These are phyloP conservation scores for Sphaerobolus stellatus DNA, from an alignment of 1,284 basidiomycete species.

Conservation along the genomic window DNA sequence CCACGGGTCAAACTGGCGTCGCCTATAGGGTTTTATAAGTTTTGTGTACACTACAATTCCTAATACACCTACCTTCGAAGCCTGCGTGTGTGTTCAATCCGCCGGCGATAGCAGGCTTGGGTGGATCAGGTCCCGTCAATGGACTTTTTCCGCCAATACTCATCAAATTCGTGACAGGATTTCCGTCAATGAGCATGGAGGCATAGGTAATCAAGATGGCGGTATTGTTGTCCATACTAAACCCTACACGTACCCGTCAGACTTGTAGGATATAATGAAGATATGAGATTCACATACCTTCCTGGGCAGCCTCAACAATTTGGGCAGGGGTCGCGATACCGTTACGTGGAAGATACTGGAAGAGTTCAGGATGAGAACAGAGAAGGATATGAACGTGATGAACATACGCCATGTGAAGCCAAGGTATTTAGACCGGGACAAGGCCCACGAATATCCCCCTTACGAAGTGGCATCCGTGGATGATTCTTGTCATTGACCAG, in stretches of 20 bases:
- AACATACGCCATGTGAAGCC: neutral
- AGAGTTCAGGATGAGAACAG: neutral
- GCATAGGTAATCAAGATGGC: neutral
- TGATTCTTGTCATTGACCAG: neutral
- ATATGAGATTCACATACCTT: too few relatives aligned
- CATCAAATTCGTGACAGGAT: slow-evolving; percentile 4
- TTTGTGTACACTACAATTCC: too few relatives aligned
- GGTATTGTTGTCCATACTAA: neutral
- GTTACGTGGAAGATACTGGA: neutral
- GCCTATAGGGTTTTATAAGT: neutral
- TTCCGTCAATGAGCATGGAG: slow-evolving; percentile 4
- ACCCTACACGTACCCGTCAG: too few relatives aligned
- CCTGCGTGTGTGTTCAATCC: slow-evolving; percentile 1
- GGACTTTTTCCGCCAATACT: neutral
- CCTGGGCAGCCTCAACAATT: neutral
- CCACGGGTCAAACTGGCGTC: slow-evolving; percentile 6
- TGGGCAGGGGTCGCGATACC: neutral
- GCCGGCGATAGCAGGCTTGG: slow-evolving; percentile 1
- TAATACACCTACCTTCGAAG: slow-evolving; percentile 6
- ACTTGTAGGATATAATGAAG: too few relatives aligned
- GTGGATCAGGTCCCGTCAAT: slow-evolving; percentile 4
- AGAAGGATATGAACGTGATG: neutral
- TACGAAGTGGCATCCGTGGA: neutral
- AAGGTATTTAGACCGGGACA: neutral
- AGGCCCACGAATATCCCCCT: neutral